Base-by-base conservation (phyloP, 192 early-diverging fungal species). In the Chytriomyces sp. region DNA sequence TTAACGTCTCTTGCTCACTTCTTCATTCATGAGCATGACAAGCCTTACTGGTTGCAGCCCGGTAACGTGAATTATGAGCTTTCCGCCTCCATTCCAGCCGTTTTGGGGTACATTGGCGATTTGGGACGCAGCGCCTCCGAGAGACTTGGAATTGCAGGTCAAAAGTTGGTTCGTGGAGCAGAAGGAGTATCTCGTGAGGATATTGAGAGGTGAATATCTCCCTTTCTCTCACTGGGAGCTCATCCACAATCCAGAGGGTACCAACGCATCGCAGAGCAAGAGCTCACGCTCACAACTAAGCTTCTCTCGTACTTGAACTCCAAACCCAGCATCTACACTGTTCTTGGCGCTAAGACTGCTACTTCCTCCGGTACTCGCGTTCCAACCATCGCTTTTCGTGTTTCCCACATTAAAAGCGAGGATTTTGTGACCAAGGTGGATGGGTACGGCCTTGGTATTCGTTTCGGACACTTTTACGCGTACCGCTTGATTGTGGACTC, bases 21-120 rank as follows among this genome's bases (percentile, higher is more conserved):
- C 36, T 69, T 69, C 36, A 17, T 69, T 6, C 10, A n/a, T 31
- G 22, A 60, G 19, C 36, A 52, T n/a, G 40, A 39, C 19, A 17
- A 39, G 4, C 75, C 75, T 14, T 76, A 60, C 14, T 10, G 25
- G 7, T 53, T 76, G 32, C 64, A 76, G 59, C 74, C 65, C 19
- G 75, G 75, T 19, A 73, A 73, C 22, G 19, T 59, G 22, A 73
- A 76, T 30, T 59, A 76, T 40, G 75, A 76, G 63, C 63, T 76
- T 33, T 19, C 49, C 25, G 75, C 75, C 17, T 31, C 64, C 5
- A 10, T 64, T 6, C 59, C 57, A 10, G 70, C 36, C 31, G 36
- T 69, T 22, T 32, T 69, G 30, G 70, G 17, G 36, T 72, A 72
- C 37, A 32, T 69, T 53, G 49, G 49, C 5, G 67, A 69, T 38